Conservation (phyloP, 2,329 filamentous ascomycete species). For the Neopestalotiopsis sp. region DNA sequence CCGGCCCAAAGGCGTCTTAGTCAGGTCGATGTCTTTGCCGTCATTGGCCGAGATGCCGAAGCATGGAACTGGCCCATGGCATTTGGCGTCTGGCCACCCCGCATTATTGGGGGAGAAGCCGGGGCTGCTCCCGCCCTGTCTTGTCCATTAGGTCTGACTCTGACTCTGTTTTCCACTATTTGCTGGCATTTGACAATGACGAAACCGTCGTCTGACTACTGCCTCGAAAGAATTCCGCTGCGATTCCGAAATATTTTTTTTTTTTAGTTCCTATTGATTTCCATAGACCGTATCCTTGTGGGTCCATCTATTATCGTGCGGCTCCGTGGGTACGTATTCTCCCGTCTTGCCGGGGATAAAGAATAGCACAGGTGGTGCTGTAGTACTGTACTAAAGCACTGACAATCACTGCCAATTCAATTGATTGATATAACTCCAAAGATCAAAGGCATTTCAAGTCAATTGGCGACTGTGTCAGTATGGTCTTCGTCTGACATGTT, state of each 20-base stretch:
- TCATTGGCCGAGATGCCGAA: slow-evolving; percentile 54
- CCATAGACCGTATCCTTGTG: background rate
- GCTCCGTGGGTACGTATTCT: background rate
- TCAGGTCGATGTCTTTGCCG: slow-evolving; percentile 33
- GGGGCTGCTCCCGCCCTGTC: slow-evolving; percentile 12
- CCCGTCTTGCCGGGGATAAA: background rate
- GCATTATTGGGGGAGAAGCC: slow-evolving; percentile 27
- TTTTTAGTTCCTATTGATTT: background rate
- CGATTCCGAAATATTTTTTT: background rate
- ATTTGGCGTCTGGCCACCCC: slow-evolving; percentile 11
- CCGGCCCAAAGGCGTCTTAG: slow-evolving; percentile 43
- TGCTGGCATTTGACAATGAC: slow-evolving; percentile 30
- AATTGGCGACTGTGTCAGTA: no score
- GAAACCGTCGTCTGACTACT: background rate
- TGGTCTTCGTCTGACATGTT: no score
- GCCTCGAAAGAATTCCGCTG: background rate
- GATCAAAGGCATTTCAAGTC: no score
- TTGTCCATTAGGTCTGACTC: slow-evolving; percentile 11
- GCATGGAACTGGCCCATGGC: slow-evolving; percentile 13
- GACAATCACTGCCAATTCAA: no score
- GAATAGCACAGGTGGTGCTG: background rate
- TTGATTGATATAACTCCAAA: no score
- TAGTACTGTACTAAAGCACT: no score
- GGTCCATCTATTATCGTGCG: background rate
- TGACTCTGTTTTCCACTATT: background rate